Base-by-base conservation (phyloP, 2,329 filamentous ascomycete species). In the Zymoseptoria crescenta region DNA sequence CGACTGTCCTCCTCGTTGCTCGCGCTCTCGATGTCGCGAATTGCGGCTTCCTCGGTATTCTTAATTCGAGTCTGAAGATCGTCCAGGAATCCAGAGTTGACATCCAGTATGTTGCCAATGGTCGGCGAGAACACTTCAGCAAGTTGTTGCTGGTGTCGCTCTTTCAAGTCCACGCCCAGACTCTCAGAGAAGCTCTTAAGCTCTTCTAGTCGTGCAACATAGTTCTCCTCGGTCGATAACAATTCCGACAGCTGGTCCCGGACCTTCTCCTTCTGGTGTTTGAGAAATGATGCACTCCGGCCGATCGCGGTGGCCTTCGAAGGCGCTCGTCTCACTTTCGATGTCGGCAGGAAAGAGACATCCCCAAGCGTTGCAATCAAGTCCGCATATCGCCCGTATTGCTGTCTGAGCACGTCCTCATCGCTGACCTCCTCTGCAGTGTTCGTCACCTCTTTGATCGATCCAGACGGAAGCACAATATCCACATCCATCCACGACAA, bases 201-300 rank as follows among this genome's bases (percentile, higher is more conserved):
- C 73, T 97, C 96, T n/a, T 56, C 57, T 50, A 72, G 51, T 8
- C 69, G 65, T 67, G 83, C 81, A 49, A 99, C 91, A 74, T 97
- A 99, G 73, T 90, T 87, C 71, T 94, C 91, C 73, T 99, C 94
- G 0, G 94, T 99, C 68, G 96, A 89, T 35, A 96, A 84, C 60
- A 97, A 77, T 73, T 99, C 94, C 60, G 84, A 86, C 80, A 99
- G 86, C 73, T 96, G 93, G 74, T 92, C 87, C 49, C 92, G 85
- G 65, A 96, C 77, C 56, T 88, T 88, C 65, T 91, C 82, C 70
- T 96, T 95, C 70, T 96, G 90, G 58, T 88, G 85, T 66, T 85
- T 86, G 41, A 87, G 82, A 68, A 96, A 95, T 0, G 87, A 83
- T 67, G 87, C 88, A 67, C 84, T 89, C 65, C 88, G 82, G 72